These are phyloP conservation scores for Gypsophila paniculata DNA, from an alignment of 179 eudicot genomes.

Conservation along the genomic window DNA sequence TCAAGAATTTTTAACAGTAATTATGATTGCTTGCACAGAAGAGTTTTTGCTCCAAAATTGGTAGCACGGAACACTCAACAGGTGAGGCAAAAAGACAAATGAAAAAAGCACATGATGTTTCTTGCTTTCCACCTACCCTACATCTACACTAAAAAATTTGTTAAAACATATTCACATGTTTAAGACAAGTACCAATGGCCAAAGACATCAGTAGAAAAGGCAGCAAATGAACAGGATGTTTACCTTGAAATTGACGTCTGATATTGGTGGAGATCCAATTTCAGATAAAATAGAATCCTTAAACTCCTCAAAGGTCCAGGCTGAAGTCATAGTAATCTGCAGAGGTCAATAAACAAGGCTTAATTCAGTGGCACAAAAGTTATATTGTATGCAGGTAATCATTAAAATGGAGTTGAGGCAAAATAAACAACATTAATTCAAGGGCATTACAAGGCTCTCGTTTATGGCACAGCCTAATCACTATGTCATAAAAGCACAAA, in stretches of 20 bases:
- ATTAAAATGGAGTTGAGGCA: not conserved
- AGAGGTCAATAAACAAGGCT: slow-evolving; percentile 3
- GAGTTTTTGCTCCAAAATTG: not conserved
- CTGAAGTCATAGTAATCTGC: slow-evolving; percentile 61
- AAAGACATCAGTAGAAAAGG: too few species aligned
- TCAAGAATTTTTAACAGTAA: not conserved
- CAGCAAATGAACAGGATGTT: not conserved
- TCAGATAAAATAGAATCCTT: slow-evolving; percentile 49
- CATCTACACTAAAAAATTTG: too few species aligned
- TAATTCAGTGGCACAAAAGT: not conserved
- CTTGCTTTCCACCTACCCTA: too few species aligned
- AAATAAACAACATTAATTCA: not conserved
- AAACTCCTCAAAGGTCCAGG: slow-evolving; percentile 68
- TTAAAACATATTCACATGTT: too few species aligned
- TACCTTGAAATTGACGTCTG: slow-evolving; percentile 80
- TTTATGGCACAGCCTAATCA: not conserved
- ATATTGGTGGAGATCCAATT: slow-evolving; percentile 45
- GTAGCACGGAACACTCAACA: too few species aligned
- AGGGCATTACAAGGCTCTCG: not conserved
- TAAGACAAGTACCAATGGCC: too few species aligned
- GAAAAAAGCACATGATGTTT: too few species aligned
- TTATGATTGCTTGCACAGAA: too few species aligned
- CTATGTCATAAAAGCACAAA: not conserved
- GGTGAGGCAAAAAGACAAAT: too few species aligned
- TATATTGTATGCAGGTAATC: not conserved